phyloP scores from a whole-genome alignment of 139 green algal species.

The Auxenochlorella protothecoides region DNA sequence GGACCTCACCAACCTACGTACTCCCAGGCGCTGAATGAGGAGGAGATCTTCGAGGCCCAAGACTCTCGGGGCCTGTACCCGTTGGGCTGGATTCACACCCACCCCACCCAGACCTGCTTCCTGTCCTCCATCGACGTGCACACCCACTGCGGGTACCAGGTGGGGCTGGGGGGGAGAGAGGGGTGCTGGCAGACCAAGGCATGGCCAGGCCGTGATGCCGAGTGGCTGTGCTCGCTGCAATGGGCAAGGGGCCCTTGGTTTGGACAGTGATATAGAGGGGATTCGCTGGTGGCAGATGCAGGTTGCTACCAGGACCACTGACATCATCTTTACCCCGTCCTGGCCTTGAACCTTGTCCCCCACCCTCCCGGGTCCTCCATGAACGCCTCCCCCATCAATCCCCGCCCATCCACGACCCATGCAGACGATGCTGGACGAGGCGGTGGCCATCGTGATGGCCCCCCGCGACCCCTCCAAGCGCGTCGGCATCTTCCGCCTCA shows the following conservation, averaged over 20 bases:
- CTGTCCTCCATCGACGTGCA: conserved; percentile 91
- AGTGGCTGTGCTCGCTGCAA: too few relatives aligned
- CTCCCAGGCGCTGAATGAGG: conserved; percentile 57
- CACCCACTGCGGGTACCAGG: conserved; percentile 77
- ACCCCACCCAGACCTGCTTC: conserved; percentile 94
- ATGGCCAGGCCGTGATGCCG: too few relatives aligned
- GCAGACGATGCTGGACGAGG: conserved; percentile 89
- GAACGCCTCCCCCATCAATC: neutral
- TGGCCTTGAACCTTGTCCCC: too few relatives aligned
- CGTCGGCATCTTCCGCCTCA: conserved; percentile 86
- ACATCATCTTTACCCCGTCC: too few relatives aligned
- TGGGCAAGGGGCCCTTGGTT: too few relatives aligned
- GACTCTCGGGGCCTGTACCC: conserved; percentile 62
- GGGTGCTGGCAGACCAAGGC: too few relatives aligned
- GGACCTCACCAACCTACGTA: neutral
- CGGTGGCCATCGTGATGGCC: conserved; percentile 94
- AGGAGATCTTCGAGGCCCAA: conserved; percentile 80
- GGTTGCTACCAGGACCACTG: too few relatives aligned
- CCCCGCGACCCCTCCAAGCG: conserved; percentile 42
- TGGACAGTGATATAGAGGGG: neutral
- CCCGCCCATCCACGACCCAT: neutral
- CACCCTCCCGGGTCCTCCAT: too few relatives aligned
- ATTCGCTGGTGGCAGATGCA: too few relatives aligned
- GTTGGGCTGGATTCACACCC: conserved; percentile 95
- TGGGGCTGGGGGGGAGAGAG: neutral